Evolutionary conservation across 1,284 basidiomycete species (phyloP), one percentile per base, ranked within the genome.

Genomic region (Spongispora temasekensis): DNA sequence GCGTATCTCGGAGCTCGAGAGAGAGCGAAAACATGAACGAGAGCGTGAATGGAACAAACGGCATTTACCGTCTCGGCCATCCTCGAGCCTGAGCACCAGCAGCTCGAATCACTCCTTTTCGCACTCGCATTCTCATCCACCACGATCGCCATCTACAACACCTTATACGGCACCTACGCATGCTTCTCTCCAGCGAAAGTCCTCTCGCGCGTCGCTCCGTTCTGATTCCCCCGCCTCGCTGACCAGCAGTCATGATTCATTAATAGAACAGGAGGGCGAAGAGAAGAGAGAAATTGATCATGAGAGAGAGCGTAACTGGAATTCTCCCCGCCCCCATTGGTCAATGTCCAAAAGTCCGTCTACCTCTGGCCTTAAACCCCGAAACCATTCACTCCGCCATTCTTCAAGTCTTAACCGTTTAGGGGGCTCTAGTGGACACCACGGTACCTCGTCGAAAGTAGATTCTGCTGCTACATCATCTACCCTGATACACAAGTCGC

Each of bases 21-120:
- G 68, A 53, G 82, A 84, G 50, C 77, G 70, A 57, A 75, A 76
- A 28, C 65, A 72, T 32, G 80, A 84, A 51, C 76, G 78, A 32
- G 85, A 86, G 67, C 77, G 79, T 25, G 78, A 79, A 55, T 86
- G 85, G 86, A 87, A 87, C 65, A 83, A 78, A 61, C 79, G 78
- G 12, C 76, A 77, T 17, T 68, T 70, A 19, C 66, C 67, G 12
- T 68, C 72, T 23, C 67, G 68, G 15, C 63, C 67, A 30, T 77
- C 68, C 44, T 76, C 65, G 50, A 76, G 68, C 64, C 62, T 71
- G 64, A 78, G 69, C 53, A 65, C 59, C 30, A 69, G n/a, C n/a
- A n/a, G 59, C 60, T 76, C 68, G 67, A 79, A 65, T 70, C 63
- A 75, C 34, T 66, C 68, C 5, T 70, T 71, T 58, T 71, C 73